Percentiles rank a stretch among this genome's conserved stretches.
Conservation (phyloP, 1,284 basidiomycete genomes). For the Sporisorium graminicola region DNA sequence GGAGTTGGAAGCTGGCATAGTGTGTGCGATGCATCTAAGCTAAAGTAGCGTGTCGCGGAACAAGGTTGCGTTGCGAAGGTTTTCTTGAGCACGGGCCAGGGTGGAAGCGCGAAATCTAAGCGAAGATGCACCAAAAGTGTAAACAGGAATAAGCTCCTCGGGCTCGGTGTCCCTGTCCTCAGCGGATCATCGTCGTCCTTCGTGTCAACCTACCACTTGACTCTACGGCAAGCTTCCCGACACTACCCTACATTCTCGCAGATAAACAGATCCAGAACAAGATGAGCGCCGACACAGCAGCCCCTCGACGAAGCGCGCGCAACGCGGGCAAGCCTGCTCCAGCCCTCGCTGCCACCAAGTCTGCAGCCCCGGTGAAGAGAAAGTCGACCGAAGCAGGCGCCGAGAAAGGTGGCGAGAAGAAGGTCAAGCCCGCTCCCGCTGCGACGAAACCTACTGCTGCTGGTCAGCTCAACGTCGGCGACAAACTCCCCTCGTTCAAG, state of each 20-base stretch:
- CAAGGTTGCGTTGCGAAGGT: not conserved
- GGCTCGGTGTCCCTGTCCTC: no score
- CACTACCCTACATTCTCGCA: no score
- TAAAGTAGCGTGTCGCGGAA: not conserved
- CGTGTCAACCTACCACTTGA: no score
- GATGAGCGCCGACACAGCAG: constrained; percentile 16
- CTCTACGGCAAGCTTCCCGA: no score
- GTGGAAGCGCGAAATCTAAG: not conserved
- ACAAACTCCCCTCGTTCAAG: constrained; percentile 79
- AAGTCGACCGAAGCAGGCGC: constrained; percentile 4
- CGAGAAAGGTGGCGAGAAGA: constrained; percentile 18
- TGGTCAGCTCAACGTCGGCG: constrained; percentile 77
- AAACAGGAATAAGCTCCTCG: no score
- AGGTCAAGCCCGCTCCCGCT: constrained; percentile 15
- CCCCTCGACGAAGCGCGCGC: constrained; percentile 35
- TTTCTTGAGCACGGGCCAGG: not conserved
- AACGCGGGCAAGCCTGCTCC: constrained; percentile 36
- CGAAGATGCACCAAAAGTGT: no score
- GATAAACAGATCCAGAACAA: not conserved
- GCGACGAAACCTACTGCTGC: constrained; percentile 31
- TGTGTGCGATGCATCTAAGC: not conserved
- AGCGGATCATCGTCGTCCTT: no score
- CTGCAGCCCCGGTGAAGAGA: constrained; percentile 9
- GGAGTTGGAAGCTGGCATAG: not conserved
- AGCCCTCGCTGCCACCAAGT: not conserved